Percentiles rank a stretch among this genome's conserved stretches.
phyloP scores from a whole-genome alignment of 2,329 filamentous ascomycete genomes.

The Monosporascus sp. region DNA sequence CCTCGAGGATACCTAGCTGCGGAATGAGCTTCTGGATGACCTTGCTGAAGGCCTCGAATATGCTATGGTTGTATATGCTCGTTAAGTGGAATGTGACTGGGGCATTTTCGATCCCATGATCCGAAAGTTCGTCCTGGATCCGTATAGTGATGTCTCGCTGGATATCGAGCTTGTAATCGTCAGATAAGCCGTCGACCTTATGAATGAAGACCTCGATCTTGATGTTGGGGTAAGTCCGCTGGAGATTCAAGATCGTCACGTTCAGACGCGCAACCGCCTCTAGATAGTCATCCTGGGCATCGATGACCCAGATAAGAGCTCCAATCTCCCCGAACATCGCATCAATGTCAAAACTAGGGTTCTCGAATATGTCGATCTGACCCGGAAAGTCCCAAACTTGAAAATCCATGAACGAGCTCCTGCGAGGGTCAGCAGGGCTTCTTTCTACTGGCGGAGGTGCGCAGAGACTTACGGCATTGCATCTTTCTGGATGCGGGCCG shows the following conservation, averaged over 20 bases:
- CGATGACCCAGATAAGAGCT: conserved; percentile 96
- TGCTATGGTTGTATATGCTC: conserved; percentile 96
- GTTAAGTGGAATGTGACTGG: conserved; percentile 94
- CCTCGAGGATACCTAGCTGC: conserved; percentile 85
- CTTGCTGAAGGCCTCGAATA: conserved; percentile 97
- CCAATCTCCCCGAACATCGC: conserved; percentile 92
- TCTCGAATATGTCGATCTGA: conserved; percentile 83
- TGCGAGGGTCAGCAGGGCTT: conserved; percentile 11
- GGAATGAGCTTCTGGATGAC: conserved; percentile 97
- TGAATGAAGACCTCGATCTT: conserved; percentile 99
- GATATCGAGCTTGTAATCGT: conserved; percentile 94
- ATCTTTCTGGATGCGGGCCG: conserved; percentile 88
- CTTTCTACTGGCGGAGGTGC: not conserved
- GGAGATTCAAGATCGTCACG: conserved; percentile 80
- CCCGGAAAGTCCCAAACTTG: conserved; percentile 98
- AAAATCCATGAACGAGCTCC: conserved; percentile 96
- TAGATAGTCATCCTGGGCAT: conserved; percentile 96
- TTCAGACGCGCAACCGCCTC: conserved; percentile 86
- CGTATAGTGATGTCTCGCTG: conserved; percentile 95
- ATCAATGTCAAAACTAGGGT: conserved; percentile 83
- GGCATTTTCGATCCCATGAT: conserved; percentile 88
- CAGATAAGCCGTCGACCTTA: conserved; percentile 95
- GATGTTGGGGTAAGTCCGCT: conserved; percentile 84
- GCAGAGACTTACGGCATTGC: conserved; percentile 72
- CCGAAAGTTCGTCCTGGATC: conserved; percentile 91